Evolutionary conservation across 108 stramenopile genomes (phyloP).

Genomic region (Pseudonitzschia delicatissima): DNA sequence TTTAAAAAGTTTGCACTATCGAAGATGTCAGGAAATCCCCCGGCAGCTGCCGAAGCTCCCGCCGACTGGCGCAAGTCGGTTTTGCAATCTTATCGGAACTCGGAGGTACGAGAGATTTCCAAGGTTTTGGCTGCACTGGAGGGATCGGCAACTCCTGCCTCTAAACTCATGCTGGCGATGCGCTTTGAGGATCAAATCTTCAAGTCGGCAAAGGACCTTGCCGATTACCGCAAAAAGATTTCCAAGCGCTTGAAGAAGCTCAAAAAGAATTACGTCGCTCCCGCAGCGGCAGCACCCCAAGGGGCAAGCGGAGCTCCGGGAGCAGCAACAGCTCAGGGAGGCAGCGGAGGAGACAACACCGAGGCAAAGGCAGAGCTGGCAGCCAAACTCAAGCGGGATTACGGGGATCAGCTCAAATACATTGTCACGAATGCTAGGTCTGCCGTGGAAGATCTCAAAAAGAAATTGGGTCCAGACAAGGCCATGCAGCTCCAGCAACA

Average conservation of each 20-base stretch:
- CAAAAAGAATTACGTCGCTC: constrained; percentile 62
- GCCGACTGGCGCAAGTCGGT: constrained; percentile 52
- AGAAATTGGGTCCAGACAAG: constrained; percentile 38
- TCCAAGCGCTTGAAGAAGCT: constrained; percentile 69
- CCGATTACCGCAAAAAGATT: constrained; percentile 71
- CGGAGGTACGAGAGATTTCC: constrained; percentile 76
- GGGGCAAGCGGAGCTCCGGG: neutral
- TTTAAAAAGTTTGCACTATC: no score
- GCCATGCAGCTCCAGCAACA: constrained; percentile 55
- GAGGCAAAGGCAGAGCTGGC: constrained; percentile 31
- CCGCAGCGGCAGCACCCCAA: constrained; percentile 2
- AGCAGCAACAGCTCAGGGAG: neutral
- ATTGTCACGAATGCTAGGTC: constrained; percentile 51
- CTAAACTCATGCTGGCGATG: constrained; percentile 75
- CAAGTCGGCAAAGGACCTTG: constrained; percentile 48
- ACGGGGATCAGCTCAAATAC: constrained; percentile 52
- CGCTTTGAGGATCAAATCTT: constrained; percentile 79
- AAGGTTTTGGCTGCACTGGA: constrained; percentile 68
- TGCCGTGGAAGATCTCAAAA: constrained; percentile 48
- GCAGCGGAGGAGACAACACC: constrained; percentile 3
- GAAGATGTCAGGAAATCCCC: no score
- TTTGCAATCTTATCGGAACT: constrained; percentile 64
- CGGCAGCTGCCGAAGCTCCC: no score
- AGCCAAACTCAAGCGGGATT: constrained; percentile 42
- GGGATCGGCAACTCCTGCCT: constrained; percentile 62